These are phyloP conservation scores for Tulasnella sp. DNA, from an alignment of 768 basidiomycete genomes.

Conservation along the genomic window DNA sequence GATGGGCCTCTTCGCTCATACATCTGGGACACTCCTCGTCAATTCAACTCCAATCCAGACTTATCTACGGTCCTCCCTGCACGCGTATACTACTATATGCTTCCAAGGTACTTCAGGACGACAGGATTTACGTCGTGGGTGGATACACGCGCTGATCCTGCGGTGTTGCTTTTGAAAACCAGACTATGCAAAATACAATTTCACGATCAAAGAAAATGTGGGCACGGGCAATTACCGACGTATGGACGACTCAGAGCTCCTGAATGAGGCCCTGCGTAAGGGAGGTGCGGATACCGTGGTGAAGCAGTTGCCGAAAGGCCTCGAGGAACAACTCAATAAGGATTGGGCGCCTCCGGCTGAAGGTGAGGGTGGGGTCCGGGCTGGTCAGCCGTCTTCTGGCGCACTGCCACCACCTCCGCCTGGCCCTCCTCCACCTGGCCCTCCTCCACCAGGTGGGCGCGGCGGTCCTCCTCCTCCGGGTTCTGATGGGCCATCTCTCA, in stretches of 20 bases:
- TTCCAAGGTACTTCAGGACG: slow-evolving; percentile 58
- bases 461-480: not conserved
- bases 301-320: slow-evolving; percentile 52
- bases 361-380: slow-evolving; percentile 3
- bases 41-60: slow-evolving; percentile 60
- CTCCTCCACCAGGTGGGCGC: slow-evolving; percentile 1
- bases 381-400: not conserved
- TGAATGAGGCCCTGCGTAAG: slow-evolving; percentile 54
- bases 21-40: slow-evolving; percentile 52
- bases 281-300: slow-evolving; percentile 62
- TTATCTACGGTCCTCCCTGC: slow-evolving; percentile 59
- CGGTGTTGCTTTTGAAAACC: too few species aligned
- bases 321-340: slow-evolving; percentile 56
- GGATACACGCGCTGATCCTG: too few species aligned
- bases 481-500: too few species aligned
- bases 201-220: slow-evolving; percentile 68
- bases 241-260: slow-evolving; percentile 42
- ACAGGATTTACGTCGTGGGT: too few species aligned
- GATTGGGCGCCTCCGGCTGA: not conserved
- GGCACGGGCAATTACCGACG: slow-evolving; percentile 72
- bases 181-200: slow-evolving; percentile 63
- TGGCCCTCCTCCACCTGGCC: not conserved
- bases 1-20: slow-evolving; percentile 66
- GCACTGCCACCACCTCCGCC: not conserved
- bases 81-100: slow-evolving; percentile 60